These are phyloP conservation scores for Cystobasidium tubakii DNA, from an alignment of 768 basidiomycete genomes.

Conservation along the genomic window DNA sequence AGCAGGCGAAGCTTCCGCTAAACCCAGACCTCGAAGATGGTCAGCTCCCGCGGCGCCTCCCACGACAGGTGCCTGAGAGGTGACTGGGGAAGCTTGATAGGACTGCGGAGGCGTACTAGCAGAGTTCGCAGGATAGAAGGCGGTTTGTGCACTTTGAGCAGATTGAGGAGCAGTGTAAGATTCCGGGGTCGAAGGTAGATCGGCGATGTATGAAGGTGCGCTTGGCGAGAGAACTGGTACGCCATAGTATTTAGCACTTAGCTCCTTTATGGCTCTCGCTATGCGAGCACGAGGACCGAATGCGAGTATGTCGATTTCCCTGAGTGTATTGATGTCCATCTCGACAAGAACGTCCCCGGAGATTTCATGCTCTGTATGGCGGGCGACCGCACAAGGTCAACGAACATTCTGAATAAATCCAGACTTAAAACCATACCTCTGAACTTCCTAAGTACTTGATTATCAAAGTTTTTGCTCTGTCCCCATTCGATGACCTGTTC, in stretches of 20 bases:
- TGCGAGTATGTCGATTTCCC: slow-evolving; percentile 88
- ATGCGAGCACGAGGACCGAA: slow-evolving; percentile 93
- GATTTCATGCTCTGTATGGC: slow-evolving; percentile 85
- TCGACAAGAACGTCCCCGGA: slow-evolving; percentile 94
- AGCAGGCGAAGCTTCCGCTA: slow-evolving; percentile 4
- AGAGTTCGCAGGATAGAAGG: neutral
- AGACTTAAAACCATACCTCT: slow-evolving; percentile 57
- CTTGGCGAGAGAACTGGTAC: slow-evolving; percentile 21
- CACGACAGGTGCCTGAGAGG: neutral
- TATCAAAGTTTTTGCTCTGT: slow-evolving; percentile 73
- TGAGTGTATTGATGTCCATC: slow-evolving; percentile 82
- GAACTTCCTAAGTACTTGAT: slow-evolving; percentile 75
- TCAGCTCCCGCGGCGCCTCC: neutral
- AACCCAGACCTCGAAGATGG: slow-evolving; percentile 7
- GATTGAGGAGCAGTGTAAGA: neutral
- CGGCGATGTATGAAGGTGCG: neutral
- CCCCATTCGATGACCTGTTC: slow-evolving; percentile 88
- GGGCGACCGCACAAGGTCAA: neutral
- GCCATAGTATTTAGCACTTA: slow-evolving; percentile 48
- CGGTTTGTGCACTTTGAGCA: slow-evolving; percentile 4
- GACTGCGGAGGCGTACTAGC: neutral
- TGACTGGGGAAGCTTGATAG: neutral
- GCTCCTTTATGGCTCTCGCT: slow-evolving; percentile 81
- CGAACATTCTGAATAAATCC: neutral
- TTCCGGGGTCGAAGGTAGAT: neutral